Conservation (phyloP, 192 early-diverging fungal genomes). For the Coemansia sp. region DNA sequence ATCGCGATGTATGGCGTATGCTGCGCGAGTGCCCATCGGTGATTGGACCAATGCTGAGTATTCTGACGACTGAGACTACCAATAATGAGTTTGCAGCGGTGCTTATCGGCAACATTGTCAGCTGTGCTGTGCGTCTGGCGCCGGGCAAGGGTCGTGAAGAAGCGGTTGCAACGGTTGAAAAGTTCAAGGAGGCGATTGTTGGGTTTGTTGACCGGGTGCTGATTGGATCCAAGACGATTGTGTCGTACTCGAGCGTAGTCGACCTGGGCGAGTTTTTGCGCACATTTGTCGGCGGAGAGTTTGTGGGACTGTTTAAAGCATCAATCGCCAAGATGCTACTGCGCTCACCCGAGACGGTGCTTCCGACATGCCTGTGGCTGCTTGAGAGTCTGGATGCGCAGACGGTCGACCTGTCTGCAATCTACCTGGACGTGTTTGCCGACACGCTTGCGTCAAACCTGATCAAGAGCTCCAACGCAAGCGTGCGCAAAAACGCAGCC, state of each 20-base stretch:
- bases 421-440: conserved; percentile 63
- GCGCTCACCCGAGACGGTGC: conserved; percentile 80
- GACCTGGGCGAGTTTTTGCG: conserved; percentile 63
- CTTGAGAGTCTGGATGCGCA: conserved; percentile 58
- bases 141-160: conserved; percentile 14
- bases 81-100: conserved; percentile 52
- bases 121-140: conserved; percentile 55
- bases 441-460: conserved; percentile 35
- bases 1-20: conserved; percentile 47
- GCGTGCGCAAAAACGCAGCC: conserved; percentile 24
- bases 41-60: conserved; percentile 46
- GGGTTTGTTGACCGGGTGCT: conserved; percentile 25
- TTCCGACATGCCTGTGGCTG: conserved; percentile 60
- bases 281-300: conserved; percentile 52
- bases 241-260: conserved; percentile 25
- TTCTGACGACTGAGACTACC: conserved; percentile 41
- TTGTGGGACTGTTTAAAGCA: conserved; percentile 59
- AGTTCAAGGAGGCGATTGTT: conserved; percentile 37
- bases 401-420: conserved; percentile 53
- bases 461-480: conserved; percentile 35
- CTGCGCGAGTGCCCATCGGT: conserved; percentile 42
- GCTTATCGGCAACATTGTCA: conserved; percentile 63
- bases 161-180: conserved; percentile 35
- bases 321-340: conserved; percentile 74
- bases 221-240: conserved; percentile 15